Percentiles rank a stretch among this genome's conserved stretches.
Evolutionary conservation across 2,329 filamentous ascomycete genomes (phyloP).

Genomic region (Simplicillium aogashimaense): DNA sequence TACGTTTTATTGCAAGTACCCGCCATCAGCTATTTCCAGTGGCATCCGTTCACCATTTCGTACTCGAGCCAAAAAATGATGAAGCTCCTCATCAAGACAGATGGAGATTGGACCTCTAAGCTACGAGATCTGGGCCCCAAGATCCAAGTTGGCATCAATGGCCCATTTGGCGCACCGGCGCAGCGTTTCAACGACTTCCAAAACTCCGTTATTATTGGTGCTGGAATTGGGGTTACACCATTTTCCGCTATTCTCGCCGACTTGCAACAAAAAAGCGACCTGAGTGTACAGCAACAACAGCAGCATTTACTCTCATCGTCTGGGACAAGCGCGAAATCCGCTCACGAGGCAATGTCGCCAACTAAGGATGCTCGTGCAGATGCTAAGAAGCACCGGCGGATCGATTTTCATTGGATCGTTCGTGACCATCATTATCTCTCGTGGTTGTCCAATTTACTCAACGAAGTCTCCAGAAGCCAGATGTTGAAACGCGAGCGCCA

Average conservation of each 20-base stretch:
- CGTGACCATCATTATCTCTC: conserved; percentile 44
- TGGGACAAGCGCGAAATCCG: background rate
- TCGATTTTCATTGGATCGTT: conserved; percentile 53
- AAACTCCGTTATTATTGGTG: conserved; percentile 45
- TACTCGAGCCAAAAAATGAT: no score
- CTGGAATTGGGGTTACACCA: conserved; percentile 47
- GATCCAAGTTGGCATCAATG: conserved; percentile 44
- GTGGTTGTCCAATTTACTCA: conserved; percentile 48
- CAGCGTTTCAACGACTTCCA: conserved; percentile 49
- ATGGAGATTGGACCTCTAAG: conserved; percentile 44
- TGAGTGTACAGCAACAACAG: conserved; percentile 16
- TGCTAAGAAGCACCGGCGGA: conserved; percentile 26
- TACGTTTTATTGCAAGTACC: no score
- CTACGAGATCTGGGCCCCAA: conserved; percentile 30
- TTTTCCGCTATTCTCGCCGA: conserved; percentile 48
- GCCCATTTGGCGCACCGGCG: conserved; percentile 47
- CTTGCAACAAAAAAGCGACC: conserved; percentile 35
- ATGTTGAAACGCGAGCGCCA: conserved; percentile 25
- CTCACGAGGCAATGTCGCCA: conserved; percentile 5
- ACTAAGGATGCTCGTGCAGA: conserved; percentile 7
- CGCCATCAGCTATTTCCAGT: no score
- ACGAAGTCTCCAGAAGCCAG: conserved; percentile 31
- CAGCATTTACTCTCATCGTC: background rate
- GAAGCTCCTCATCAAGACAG: conserved; percentile 35
- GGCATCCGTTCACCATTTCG: no score